Base-by-base conservation (phyloP, 345 rosid species). In the Aurinia saxatilis region DNA sequence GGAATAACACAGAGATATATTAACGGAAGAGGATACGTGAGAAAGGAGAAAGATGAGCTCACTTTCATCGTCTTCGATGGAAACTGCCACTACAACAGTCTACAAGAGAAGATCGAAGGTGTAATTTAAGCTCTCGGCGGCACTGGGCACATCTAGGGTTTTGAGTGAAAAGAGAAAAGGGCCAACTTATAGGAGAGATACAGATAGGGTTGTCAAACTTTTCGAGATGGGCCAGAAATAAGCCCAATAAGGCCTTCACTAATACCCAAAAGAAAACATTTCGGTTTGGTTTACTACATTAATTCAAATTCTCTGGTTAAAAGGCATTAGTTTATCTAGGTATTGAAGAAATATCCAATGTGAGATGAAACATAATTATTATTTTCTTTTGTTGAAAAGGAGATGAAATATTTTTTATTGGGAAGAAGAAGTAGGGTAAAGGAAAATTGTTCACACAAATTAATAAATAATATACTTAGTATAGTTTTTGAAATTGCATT, bases 11-110 rank as follows among this genome's bases (percentile, higher is more conserved):
- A 29, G 34, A 19, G 7, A 45, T 0, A 2, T 0, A 29, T 10
- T 8, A n/a, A 21, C 10, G 6, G 0, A n/a, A 15, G 16, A 51
- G 18, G 25, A 48, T 8, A 23, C 0, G 14, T 1, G 16, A 33
- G 21, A 56, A n/a, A 49, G 66, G 5, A 8, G 30, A 34, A 63
- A 1, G 21, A 49, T 21, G 41, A 50, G 40, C 41, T 16, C 57
- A 64, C 75, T 71, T 71, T 71, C 75, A 71, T 71, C 55, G 39
- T 60, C 61, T 25, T 6, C 41, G 73, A 44, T 51, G 9, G 14
- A 55, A 15, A 54, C 56, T 45, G 74, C 30, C 30, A 23, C 51
- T 27, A 23, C 11, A 55, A n/a, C 57, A 19, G 64, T 27, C 59
- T 21, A 52, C 25, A 5, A 18, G 10, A 52, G 39, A 68, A 27